These are phyloP conservation scores for Phaeosphaeria sp. DNA, from an alignment of 2,329 filamentous ascomycete genomes.

Conservation along the genomic window DNA sequence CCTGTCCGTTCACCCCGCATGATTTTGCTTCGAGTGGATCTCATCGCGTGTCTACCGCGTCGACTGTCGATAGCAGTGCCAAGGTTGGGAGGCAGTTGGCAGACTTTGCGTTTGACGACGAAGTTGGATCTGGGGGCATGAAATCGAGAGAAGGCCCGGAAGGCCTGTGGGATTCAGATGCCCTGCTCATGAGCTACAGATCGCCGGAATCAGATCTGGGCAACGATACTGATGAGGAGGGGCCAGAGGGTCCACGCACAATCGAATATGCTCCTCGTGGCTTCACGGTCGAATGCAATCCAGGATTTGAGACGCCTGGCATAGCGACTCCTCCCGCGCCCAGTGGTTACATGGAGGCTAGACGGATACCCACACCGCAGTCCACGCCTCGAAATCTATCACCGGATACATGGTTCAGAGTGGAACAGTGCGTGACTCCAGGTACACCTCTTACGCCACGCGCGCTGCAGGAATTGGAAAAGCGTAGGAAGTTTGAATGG, in stretches of 20 bases:
- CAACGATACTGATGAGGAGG: conserved; percentile 27
- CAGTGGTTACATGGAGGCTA: conserved; percentile 16
- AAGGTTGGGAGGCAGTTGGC: conserved; percentile 38
- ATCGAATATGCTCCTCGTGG: neutral
- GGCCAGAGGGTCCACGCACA: conserved; percentile 22
- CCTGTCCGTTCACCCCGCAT: conserved; percentile 35
- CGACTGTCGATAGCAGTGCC: conserved; percentile 25
- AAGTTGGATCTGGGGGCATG: conserved; percentile 10
- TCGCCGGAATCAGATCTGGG: conserved; percentile 17
- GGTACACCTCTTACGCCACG: conserved; percentile 7
- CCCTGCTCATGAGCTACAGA: conserved; percentile 41
- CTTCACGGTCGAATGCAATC: conserved; percentile 6
- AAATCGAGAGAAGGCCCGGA: conserved; percentile 17
- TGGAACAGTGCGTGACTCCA: neutral
- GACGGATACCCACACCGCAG: neutral
- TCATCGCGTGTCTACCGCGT: conserved; percentile 34
- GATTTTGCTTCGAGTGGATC: conserved; percentile 13
- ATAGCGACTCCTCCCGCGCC: conserved; percentile 3
- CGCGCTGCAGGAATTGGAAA: conserved; percentile 28
- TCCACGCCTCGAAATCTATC: neutral
- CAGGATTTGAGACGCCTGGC: conserved; percentile 8
- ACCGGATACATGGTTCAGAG: conserved; percentile 9
- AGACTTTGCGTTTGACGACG: conserved; percentile 42
- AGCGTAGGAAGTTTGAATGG: conserved; percentile 45
- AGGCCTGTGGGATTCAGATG: conserved; percentile 46